These are phyloP conservation scores for Chloris gayana DNA, from an alignment of 176 grass and related monocot genomes.

Conservation along the genomic window DNA sequence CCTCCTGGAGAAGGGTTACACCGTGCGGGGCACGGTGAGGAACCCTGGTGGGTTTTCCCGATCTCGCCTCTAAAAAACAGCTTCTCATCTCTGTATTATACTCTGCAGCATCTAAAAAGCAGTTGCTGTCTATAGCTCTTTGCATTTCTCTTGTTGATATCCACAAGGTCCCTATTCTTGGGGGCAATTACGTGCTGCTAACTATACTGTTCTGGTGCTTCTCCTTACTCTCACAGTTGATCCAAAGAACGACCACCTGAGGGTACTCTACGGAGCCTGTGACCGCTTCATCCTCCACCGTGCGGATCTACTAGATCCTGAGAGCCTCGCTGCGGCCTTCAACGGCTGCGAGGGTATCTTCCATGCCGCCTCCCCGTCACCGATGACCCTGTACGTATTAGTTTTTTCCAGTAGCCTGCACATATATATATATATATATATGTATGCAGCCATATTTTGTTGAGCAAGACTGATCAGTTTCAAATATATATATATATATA, in stretches of 20 bases:
- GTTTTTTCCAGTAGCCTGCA: not conserved
- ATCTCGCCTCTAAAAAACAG: not conserved
- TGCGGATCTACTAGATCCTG: constrained; percentile 51
- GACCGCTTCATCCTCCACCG: constrained; percentile 50
- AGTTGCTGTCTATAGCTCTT: too few species aligned
- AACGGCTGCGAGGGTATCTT: constrained; percentile 64
- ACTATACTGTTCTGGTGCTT: not conserved
- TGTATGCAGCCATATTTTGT: too few species aligned
- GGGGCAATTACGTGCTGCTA: not conserved
- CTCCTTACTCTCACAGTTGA: constrained; percentile 29
- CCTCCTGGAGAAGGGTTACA: constrained; percentile 76
- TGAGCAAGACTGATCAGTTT: not conserved
- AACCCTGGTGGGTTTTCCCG: constrained; percentile 52
- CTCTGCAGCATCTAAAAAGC: not conserved
- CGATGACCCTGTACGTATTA: constrained; percentile 53
- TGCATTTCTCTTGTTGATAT: too few species aligned
- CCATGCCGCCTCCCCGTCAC: constrained; percentile 69
- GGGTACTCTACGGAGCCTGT: constrained; percentile 39
- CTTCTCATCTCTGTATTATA: not conserved
- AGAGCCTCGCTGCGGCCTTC: constrained; percentile 45
- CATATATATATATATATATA: too few species aligned
- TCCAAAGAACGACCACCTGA: constrained; percentile 58
- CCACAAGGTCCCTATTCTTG: not conserved
- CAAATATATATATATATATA: not conserved
- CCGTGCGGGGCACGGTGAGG: constrained; percentile 74